Evolutionary conservation across 202 grass and related monocot species (phyloP), one percentile per base, ranked within the genome.

Genomic region (Setaria italica): DNA sequence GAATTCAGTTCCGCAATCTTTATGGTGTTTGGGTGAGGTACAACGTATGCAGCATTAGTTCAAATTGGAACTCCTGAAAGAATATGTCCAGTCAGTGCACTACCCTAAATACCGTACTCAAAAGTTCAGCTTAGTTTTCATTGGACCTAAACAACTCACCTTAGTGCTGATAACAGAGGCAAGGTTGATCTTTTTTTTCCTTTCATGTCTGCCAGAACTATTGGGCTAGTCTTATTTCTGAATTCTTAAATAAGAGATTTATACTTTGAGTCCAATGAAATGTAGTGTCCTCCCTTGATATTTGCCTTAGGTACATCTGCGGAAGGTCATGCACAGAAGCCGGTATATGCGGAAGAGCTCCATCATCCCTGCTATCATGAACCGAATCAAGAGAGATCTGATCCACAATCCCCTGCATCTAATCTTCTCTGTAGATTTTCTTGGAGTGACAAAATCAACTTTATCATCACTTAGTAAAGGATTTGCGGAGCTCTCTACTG

Each of bases 341-440:
- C 84, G 89, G 59, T 99, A 88, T 88, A 99, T 96, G 97, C 84
- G 89, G 74, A 92, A 96, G 74, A 99, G 96, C 78, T 85, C 87
- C 64, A 88, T 99, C 59, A 39, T 99, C 82, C 87, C 94, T 88
- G 92, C 97, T 69, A 90, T 99, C 81, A 71, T 81, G 33, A 96
- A 96, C 70, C 88, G 90, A 53, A 90, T 99, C 80, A 99, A 92
- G 79, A 94, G 97, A 86, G 94, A 99, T 84, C 90, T 96, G 72
- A 94, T 99, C 46, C 97, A 99, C 85, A 99, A 99, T 90, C 97
- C 97, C 74, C 82, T 99, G 71, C 97, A 96, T 87, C 90, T 99
- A 76, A 94, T 99, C 17, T 96, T 99, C 77, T 99, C 94, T 85
- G 82, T 99, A 46, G 86, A 99, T 88, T 92, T 99, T 81, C 56